Base-by-base conservation (phyloP, 495 filamentous ascomycete species). In the Trichoderma virens region DNA sequence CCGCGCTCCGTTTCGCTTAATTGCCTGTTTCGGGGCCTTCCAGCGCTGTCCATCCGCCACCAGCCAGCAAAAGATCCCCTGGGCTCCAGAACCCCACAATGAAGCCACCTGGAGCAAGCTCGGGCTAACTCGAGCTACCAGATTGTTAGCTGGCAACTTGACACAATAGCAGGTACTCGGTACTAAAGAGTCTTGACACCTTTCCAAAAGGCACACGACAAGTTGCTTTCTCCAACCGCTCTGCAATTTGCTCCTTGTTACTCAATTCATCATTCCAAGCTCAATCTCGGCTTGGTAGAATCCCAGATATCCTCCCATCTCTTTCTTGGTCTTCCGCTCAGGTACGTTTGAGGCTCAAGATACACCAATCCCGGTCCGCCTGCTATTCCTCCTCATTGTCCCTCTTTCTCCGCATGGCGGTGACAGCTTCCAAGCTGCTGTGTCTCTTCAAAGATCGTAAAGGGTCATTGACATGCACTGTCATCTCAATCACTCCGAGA, bases 131-230 rank as follows among this genome's bases (percentile, higher is more conserved):
- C 11, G 39, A 7, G 4, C 39, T 43, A 43, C 39, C 39, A 16
- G 39, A 4, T 4, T n/a, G 18, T 43, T 43, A 8, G 39, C 39
- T 43, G 45, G 45, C 20, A 7, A 2, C 45, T 13, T 27, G 23
- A 27, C 45, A 25, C 25, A 6, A 28, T 7, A 30, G 51, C n/a
- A 56, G 51, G 51, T 56, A 56, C 51, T 56, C 51, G 9, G 25
- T 28, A 56, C 51, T 47, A 47, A 13, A 30, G 51, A 56, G 51
- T 13, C 51, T 30, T 56, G 51, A 56, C 51, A 56, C 51, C 51
- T 56, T 56, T 8, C 51, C 51, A 9, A 56, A 56, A 56, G 51
- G 25, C 51, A 56, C 51, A 56, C 51, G 51, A 56, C 51, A 56
- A 56, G 51, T n/a, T 30, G 51, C 51, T 30, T 56, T 25, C 51